Evolutionary conservation across 495 filamentous ascomycete genomes (phyloP).

Genomic region (Tuber magnatum): DNA sequence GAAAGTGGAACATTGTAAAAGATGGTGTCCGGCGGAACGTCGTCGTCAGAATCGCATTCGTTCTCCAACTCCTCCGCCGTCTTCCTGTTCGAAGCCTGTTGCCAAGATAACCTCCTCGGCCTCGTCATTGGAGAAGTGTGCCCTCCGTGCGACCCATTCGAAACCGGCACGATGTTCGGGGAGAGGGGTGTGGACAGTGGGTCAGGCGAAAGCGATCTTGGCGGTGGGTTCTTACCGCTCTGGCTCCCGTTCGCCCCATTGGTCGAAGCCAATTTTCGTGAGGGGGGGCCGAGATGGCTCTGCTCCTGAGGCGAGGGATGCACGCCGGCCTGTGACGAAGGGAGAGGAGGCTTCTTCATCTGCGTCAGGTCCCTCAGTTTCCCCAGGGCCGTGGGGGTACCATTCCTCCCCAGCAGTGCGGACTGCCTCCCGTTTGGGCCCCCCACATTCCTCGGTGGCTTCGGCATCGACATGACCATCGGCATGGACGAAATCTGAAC

Average conservation of each 20-base stretch:
- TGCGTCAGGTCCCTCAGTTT: conserved; percentile 41
- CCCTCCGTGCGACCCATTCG: conserved; percentile 10
- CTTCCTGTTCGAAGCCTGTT: conserved; percentile 62
- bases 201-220: conserved; percentile 24
- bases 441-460: conserved; percentile 13
- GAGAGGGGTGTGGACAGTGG: conserved; percentile 8
- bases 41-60: conserved; percentile 80
- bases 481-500: background rate
- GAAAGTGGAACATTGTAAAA: conserved; percentile 95
- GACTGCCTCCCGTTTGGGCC: conserved; percentile 23
- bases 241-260: conserved; percentile 11
- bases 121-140: conserved; percentile 41
- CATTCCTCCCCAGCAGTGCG: conserved; percentile 8
- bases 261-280: conserved; percentile 13
- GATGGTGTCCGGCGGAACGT: conserved; percentile 84
- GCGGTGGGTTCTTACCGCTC: background rate
- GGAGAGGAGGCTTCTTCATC: conserved; percentile 26
- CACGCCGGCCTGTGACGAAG: conserved; percentile 27
- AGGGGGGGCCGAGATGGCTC: conserved; percentile 29
- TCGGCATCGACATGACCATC: conserved; percentile 12
- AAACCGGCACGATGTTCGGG: conserved; percentile 6
- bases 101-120: conserved; percentile 51
- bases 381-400: conserved; percentile 17
- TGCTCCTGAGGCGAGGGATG: conserved; percentile 17
- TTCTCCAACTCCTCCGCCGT: conserved; percentile 70